Base-by-base conservation (phyloP, 768 basidiomycete species). In the Sutorius australiensis region DNA sequence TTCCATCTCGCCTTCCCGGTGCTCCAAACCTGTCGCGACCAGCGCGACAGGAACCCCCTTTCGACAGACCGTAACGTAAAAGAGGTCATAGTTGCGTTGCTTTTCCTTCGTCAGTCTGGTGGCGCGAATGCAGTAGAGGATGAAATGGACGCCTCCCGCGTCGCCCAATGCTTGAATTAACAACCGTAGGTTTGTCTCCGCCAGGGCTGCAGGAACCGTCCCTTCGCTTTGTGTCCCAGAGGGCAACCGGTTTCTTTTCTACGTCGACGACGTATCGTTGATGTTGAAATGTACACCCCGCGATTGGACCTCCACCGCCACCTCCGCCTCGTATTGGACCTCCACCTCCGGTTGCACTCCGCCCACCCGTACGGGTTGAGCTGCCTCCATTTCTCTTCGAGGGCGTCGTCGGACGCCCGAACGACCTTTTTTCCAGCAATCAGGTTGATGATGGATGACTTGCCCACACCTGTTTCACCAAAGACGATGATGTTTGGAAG, bases 11-110 rank as follows among this genome's bases (percentile, higher is more conserved):
- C 12, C 38, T 2, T 40, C 21, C 10, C 63, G 51, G 31, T 65
- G 40, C 2, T n/a, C n/a, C n/a, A n/a, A n/a, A n/a, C n/a, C n/a
- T n/a, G n/a, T n/a, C n/a, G n/a, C n/a, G n/a, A n/a, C n/a, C n/a
- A n/a, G n/a, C n/a, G n/a, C n/a, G n/a, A n/a, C n/a, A n/a, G n/a
- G n/a, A n/a, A n/a, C n/a, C n/a, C n/a, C n/a, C n/a, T n/a, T n/a
- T n/a, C n/a, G n/a, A n/a, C n/a, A n/a, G n/a, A n/a, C n/a, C n/a
- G 65, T 58, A 16, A 65, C 53, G n/a, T 63, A 59, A 39, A 73
- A 71, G 1, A 72, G 40, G n/a, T 58, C 55, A 60, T 71, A 75
- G 55, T 73, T 73, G 30, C 61, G 61, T 17, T 60, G 47, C 14
- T 63, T 53, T 0, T 24, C 27, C 39, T 42, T 34, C 6, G 40